Conservation (phyloP, 805 yeast species). For the Ogataea allantospora region DNA sequence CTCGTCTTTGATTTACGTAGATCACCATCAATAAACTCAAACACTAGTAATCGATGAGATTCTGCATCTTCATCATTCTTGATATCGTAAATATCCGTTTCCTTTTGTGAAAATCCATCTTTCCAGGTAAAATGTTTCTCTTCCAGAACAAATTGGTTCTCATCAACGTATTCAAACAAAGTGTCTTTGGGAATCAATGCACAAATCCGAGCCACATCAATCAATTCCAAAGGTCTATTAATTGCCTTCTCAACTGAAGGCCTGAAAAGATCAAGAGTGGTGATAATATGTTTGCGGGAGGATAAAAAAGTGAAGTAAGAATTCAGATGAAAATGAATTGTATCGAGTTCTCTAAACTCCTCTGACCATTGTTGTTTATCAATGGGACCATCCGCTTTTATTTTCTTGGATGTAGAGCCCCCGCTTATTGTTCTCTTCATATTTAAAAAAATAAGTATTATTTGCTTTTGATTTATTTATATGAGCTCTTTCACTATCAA, state of each 20-base stretch:
- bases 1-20: constrained; percentile 48
- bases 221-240: constrained; percentile 40
- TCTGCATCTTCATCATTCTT: constrained; percentile 37
- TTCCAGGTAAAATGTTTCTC: constrained; percentile 43
- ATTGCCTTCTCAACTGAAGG: constrained; percentile 52
- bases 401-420: constrained; percentile 6
- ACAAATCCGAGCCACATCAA: constrained; percentile 65
- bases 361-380: constrained; percentile 28
- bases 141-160: constrained; percentile 52
- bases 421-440: constrained; percentile 5
- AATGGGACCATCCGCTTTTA: background rate
- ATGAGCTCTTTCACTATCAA: constrained; percentile 13
- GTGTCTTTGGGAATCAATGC: constrained; percentile 67
- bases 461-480: constrained; percentile 3
- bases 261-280: constrained; percentile 53
- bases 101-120: constrained; percentile 57
- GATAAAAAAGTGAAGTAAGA: constrained; percentile 63
- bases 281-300: constrained; percentile 57
- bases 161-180: constrained; percentile 74
- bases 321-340: constrained; percentile 51
- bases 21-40: constrained; percentile 75
- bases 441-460: constrained; percentile 1
- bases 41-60: constrained; percentile 57
- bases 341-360: constrained; percentile 40
- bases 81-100: constrained; percentile 49